These are phyloP conservation scores for Firmiana major DNA, from an alignment of 345 rosid species.

Conservation along the genomic window DNA sequence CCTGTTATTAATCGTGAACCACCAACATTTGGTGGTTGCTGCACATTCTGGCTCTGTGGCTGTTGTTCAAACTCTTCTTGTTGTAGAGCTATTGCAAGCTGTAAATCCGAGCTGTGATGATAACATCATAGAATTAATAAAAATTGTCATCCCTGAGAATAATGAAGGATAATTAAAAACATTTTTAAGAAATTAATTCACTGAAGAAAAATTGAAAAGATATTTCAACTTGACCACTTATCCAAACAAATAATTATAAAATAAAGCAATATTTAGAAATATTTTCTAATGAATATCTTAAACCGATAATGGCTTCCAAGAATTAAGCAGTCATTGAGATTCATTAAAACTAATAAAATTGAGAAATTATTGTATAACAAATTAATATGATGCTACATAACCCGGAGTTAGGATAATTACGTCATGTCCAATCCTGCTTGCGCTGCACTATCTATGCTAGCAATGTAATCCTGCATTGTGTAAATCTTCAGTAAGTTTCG, in stretches of 20 bases:
- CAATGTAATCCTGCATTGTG: slow-evolving; percentile 76
- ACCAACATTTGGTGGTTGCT: slow-evolving; percentile 47
- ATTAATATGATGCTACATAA: neutral
- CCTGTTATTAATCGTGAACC: slow-evolving; percentile 75
- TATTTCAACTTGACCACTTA: neutral
- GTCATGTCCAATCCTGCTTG: slow-evolving; percentile 60
- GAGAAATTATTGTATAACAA: neutral
- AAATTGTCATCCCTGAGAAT: neutral
- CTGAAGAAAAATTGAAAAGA: neutral
- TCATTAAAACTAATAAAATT: neutral
- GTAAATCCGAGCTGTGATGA: slow-evolving; percentile 81
- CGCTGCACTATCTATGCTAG: slow-evolving; percentile 63
- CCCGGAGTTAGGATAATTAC: slow-evolving; percentile 41
- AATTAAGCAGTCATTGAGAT: neutral
- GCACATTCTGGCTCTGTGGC: slow-evolving; percentile 49
- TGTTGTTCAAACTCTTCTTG: slow-evolving; percentile 94
- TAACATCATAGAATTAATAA: neutral
- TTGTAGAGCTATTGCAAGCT: slow-evolving; percentile 94
- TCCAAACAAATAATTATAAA: neutral
- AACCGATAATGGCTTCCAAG: neutral
- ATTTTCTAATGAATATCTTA: neutral
- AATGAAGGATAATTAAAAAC: slow-evolving; percentile 4
- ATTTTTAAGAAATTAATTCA: neutral
- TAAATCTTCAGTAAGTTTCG: slow-evolving; percentile 19
- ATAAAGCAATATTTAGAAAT: neutral